phyloP scores from a whole-genome alignment of 2,329 filamentous ascomycete genomes.

The Sclerotinia glacialis region DNA sequence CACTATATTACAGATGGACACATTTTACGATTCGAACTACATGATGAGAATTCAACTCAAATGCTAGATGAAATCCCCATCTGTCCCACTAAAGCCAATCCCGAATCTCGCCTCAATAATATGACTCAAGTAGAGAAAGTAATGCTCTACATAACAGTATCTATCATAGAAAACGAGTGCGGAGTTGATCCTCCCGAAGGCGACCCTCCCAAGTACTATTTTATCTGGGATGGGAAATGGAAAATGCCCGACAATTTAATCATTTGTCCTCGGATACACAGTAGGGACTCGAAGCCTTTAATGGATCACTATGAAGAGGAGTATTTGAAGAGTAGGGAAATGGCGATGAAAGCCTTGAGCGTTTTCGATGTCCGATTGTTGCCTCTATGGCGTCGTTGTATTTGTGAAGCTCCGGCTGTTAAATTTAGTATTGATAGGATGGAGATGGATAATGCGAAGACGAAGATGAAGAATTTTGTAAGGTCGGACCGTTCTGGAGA shows the following conservation, averaged over 20 bases:
- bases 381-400: constrained; percentile 1
- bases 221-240: constrained; percentile 8
- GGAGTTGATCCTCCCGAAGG: background rate
- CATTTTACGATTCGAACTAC: constrained; percentile 4
- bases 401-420: background rate
- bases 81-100: background rate
- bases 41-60: background rate
- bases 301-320: background rate
- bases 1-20: constrained; percentile 13
- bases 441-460: background rate
- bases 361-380: background rate
- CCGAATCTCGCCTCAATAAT: background rate
- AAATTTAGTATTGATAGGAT: background rate
- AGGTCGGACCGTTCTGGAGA: background rate
- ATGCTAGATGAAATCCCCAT: too few species aligned
- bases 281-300: background rate
- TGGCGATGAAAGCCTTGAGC: too few species aligned
- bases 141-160: background rate
- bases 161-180: background rate
- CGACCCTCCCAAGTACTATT: too few species aligned
- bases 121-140: background rate
- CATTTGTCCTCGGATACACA: constrained; percentile 1
- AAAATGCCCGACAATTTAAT: background rate
- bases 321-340: background rate
- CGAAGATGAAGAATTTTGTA: background rate